phyloP scores from a whole-genome alignment of 768 basidiomycete species.

The Mycena vulgaris region DNA sequence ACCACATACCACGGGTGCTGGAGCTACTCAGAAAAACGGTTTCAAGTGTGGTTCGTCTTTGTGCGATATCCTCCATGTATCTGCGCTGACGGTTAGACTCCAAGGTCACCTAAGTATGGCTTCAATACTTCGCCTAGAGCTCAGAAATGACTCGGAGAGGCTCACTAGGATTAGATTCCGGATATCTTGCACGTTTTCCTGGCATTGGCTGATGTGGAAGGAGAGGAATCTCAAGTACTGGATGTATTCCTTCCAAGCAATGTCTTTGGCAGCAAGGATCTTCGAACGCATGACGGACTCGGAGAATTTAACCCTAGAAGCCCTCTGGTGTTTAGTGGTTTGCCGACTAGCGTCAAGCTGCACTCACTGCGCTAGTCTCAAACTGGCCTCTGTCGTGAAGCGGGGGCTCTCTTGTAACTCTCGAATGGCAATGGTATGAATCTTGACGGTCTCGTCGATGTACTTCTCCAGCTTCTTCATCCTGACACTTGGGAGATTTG shows the following conservation, averaged over 20 bases:
- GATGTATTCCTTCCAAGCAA: conserved; percentile 3
- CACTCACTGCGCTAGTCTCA: conserved; percentile 19
- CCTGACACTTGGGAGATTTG: conserved; percentile 9
- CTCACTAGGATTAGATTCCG: conserved; percentile 1
- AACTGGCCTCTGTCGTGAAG: conserved; percentile 15
- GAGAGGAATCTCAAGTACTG: conserved; percentile 9
- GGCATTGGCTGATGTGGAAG: conserved; percentile 8
- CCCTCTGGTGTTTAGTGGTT: neutral
- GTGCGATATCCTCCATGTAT: conserved; percentile 20
- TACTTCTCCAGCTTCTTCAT: conserved; percentile 17
- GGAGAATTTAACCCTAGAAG: conserved; percentile 3
- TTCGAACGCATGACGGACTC: conserved; percentile 23
- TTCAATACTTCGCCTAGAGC: neutral
- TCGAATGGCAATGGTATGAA: conserved; percentile 9
- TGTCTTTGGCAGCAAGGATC: neutral
- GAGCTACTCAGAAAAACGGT: conserved; percentile 1
- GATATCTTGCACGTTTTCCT: conserved; percentile 6
- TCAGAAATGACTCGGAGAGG: no score
- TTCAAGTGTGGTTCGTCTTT: conserved; percentile 4
- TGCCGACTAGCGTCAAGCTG: neutral
- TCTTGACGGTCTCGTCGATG: conserved; percentile 12
- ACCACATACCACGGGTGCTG: no score
- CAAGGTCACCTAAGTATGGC: neutral
- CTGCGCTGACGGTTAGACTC: conserved; percentile 16
- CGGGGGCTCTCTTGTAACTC: conserved; percentile 18